Conservation (phyloP, 768 basidiomycete genomes). For the Epithele typhae region DNA sequence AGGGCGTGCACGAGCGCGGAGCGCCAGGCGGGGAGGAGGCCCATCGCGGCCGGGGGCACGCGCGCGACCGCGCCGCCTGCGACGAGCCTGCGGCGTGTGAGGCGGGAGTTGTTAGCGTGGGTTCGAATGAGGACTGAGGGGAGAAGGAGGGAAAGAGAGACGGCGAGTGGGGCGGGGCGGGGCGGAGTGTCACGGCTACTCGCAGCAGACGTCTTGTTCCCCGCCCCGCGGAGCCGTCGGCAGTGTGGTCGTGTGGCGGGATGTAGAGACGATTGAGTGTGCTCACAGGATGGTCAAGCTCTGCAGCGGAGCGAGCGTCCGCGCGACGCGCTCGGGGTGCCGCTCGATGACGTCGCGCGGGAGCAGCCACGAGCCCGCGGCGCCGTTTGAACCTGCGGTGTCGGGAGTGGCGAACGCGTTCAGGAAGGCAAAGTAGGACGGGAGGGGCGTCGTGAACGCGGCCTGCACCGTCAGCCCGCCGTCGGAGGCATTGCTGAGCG, state of each 20-base stretch:
- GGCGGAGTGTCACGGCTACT: too few species aligned
- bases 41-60: constrained; percentile 33
- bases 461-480: constrained; percentile 15
- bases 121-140: too few species aligned
- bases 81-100: constrained; percentile 28
- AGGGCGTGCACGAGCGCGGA: constrained; percentile 32
- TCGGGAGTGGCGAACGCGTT: constrained; percentile 4
- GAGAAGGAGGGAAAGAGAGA: too few species aligned
- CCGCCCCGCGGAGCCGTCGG: too few species aligned
- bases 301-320: constrained; percentile 10
- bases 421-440: constrained; percentile 14
- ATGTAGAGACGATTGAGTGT: neutral
- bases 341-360: constrained; percentile 15
- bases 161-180: too few species aligned
- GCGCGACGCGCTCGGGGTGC: constrained; percentile 14
- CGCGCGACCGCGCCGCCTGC: constrained; percentile 41
- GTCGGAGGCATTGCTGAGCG: constrained; percentile 11
- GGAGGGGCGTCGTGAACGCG: constrained; percentile 13
- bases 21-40: constrained; percentile 47
- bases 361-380: constrained; percentile 19
- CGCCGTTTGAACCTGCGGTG: constrained; percentile 7
- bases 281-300: constrained; percentile 11
- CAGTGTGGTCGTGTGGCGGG: too few species aligned
- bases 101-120: neutral
- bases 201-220: too few species aligned